A percentile compares a stretch with the other conserved stretches of the same genome.
Conservation (phyloP, 2,329 filamentous ascomycete species). For the Mariannaea sp. region DNA sequence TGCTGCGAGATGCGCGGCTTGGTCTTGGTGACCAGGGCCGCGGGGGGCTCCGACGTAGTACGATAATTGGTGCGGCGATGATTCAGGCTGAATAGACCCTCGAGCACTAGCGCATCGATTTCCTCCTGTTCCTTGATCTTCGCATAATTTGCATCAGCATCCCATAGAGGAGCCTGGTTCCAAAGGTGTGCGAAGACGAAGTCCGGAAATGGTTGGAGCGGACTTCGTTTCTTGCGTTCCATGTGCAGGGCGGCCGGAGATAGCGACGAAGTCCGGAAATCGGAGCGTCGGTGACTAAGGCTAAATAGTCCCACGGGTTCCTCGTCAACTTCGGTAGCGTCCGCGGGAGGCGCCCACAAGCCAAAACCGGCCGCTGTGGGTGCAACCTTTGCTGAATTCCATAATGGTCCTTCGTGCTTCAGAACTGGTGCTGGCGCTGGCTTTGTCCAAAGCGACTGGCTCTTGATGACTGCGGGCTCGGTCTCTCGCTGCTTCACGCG, state of each 20-base stretch:
- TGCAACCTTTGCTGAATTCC: conserved; percentile 26
- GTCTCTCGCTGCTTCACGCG: conserved; percentile 35
- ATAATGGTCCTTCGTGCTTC: conserved; percentile 24
- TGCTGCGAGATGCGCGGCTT: conserved; percentile 40
- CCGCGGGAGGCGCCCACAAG: conserved; percentile 29
- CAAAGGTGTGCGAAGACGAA: conserved; percentile 32
- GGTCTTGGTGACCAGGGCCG: conserved; percentile 40
- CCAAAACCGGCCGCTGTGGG: conserved; percentile 29
- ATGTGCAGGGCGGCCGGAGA: conserved; percentile 32
- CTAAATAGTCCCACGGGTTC: conserved; percentile 35
- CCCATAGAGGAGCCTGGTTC: conserved; percentile 37
- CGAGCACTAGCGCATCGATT: conserved; percentile 29
- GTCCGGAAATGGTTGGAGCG: conserved; percentile 28
- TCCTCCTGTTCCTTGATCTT: conserved; percentile 26
- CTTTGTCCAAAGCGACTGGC: conserved; percentile 32
- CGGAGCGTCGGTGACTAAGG: conserved; percentile 33
- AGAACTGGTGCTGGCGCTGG: conserved; percentile 22
- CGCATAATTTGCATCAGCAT: conserved; percentile 27
- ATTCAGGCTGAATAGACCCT: conserved; percentile 36
- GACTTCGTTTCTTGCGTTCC: conserved; percentile 27
- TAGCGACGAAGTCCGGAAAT: conserved; percentile 32
- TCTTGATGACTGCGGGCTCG: conserved; percentile 27
- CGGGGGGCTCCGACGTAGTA: conserved; percentile 33
- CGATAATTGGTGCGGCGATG: conserved; percentile 36
- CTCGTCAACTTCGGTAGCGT: conserved; percentile 19